Conservation (phyloP, 495 filamentous ascomycete species). For the Neurospora cerealis region DNA sequence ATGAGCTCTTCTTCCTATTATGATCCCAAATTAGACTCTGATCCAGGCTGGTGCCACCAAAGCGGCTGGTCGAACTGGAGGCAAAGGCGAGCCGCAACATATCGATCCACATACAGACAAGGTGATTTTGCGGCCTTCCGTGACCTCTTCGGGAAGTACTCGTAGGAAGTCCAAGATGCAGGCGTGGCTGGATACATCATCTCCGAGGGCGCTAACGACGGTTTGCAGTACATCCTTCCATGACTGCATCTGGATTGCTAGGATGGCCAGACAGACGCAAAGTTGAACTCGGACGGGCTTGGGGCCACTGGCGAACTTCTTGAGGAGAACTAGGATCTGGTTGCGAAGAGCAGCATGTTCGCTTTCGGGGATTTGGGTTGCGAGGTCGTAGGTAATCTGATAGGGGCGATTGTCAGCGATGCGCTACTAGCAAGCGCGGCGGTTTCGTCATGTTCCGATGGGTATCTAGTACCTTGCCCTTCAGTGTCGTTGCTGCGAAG, state of each 20-base stretch:
- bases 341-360: slow-evolving; percentile 67
- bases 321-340: slow-evolving; percentile 70
- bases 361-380: slow-evolving; percentile 62
- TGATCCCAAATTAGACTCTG: slow-evolving; percentile 40
- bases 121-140: slow-evolving; percentile 97
- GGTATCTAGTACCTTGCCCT: slow-evolving; percentile 69
- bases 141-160: slow-evolving; percentile 97
- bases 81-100: slow-evolving; percentile 37
- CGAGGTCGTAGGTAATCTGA: slow-evolving; percentile 42
- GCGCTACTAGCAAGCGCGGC: not conserved
- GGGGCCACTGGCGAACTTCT: slow-evolving; percentile 68
- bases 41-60: slow-evolving; percentile 34
- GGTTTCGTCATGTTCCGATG: not conserved
- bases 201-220: slow-evolving; percentile 70
- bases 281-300: slow-evolving; percentile 89
- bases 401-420: not conserved
- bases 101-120: slow-evolving; percentile 81
- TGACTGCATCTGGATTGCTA: slow-evolving; percentile 89
- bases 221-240: slow-evolving; percentile 90
- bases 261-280: slow-evolving; percentile 83
- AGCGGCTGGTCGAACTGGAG: slow-evolving; percentile 24
- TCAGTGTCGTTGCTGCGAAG: slow-evolving; percentile 93
- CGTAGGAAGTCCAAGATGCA: slow-evolving; percentile 91
- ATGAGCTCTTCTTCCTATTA: slow-evolving; percentile 86
- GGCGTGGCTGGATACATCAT: slow-evolving; percentile 61